Evolutionary conservation across 2,329 filamentous ascomycete genomes (phyloP).

Genomic region (Dactylellina parvicollis): DNA sequence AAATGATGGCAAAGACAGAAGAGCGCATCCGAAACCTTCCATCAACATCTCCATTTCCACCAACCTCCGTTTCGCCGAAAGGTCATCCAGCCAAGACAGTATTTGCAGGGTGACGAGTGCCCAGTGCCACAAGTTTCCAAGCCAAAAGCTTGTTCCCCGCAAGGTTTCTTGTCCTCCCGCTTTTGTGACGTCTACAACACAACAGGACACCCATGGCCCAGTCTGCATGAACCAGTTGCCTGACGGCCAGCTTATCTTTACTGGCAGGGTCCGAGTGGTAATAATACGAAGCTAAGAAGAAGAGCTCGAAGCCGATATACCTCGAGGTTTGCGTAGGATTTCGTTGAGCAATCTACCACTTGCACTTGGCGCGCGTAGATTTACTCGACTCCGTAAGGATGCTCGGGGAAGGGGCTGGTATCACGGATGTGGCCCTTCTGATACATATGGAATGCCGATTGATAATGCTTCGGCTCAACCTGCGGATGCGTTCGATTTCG

Average conservation of each 20-base stretch:
- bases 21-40: not conserved
- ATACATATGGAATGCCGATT: conserved; percentile 3
- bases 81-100: not conserved
- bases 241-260: not conserved
- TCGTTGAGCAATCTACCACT: not conserved
- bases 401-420: not conserved
- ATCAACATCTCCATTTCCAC: not conserved
- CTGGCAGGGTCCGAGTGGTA: not conserved
- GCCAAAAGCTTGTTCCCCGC: conserved; percentile 48
- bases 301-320: not conserved
- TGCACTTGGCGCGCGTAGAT: conserved; percentile 7
- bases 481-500: not conserved
- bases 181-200: conserved; percentile 33
- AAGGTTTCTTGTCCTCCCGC: conserved; percentile 18
- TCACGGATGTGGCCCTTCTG: not conserved
- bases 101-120: conserved; percentile 8
- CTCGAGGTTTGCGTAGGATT: not conserved
- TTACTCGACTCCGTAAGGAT: conserved; percentile 19
- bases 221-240: conserved; percentile 24
- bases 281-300: not conserved
- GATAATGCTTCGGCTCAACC: not conserved
- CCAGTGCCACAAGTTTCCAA: conserved; percentile 9
- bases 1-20: not conserved
- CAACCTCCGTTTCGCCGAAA: no score
- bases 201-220: not conserved